These are phyloP conservation scores for Cryptococcus jaspeensis DNA, from an alignment of 1,284 basidiomycete species.

Conservation along the genomic window DNA sequence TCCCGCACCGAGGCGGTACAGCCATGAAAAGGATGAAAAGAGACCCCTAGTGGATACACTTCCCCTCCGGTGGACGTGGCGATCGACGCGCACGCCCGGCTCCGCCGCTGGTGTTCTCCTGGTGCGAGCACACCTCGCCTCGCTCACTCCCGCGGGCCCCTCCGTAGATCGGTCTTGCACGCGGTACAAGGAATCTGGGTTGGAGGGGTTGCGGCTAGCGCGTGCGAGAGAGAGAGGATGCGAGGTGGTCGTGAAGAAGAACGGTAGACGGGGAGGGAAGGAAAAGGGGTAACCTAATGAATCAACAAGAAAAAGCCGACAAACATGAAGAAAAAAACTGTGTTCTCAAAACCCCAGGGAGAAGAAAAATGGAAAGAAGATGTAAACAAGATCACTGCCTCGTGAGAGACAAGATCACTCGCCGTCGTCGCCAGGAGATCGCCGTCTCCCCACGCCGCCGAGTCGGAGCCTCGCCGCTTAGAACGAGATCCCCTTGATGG, in stretches of 20 bases:
- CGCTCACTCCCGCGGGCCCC: not conserved
- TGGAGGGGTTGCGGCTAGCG: not conserved
- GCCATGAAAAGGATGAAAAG: not conserved
- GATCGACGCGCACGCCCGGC: not conserved
- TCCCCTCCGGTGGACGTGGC: not conserved
- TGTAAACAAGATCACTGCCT: not conserved
- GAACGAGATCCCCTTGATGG: slow-evolving; percentile 9
- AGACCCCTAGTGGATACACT: not conserved
- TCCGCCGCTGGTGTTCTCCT: not conserved
- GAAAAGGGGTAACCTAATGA: not conserved
- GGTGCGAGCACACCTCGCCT: not conserved
- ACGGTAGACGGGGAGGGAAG: not conserved
- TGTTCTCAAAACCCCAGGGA: slow-evolving; percentile 1
- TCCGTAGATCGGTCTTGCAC: not conserved
- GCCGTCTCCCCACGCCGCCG: no score
- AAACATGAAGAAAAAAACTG: not conserved
- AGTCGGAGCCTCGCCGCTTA: slow-evolving; percentile 2
- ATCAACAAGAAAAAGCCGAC: not conserved
- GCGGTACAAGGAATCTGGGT: not conserved
- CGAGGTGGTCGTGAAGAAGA: not conserved
- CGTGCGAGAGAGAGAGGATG: not conserved
- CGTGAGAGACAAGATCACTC: no score
- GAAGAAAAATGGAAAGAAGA: not conserved
- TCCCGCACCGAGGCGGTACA: not conserved
- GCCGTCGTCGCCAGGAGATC: no score